Conservation (phyloP, 805 yeast genomes). For the Spathaspora girioi region DNA sequence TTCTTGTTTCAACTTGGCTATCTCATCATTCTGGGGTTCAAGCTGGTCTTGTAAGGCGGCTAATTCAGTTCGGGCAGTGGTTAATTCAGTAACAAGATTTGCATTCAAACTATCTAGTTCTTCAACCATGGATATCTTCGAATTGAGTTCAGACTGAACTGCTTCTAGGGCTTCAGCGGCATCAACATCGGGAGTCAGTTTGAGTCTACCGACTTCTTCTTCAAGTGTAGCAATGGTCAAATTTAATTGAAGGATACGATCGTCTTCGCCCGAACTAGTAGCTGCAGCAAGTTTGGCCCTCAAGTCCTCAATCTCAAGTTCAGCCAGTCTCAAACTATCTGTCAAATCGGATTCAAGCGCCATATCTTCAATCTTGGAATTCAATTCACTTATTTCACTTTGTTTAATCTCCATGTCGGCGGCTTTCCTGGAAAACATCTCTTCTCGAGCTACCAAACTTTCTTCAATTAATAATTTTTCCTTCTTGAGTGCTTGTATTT, state of each 20-base stretch:
- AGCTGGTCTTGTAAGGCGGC: constrained; percentile 2
- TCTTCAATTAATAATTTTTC: neutral
- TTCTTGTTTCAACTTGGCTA: constrained; percentile 10
- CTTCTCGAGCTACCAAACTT: neutral
- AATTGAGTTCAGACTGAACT: neutral
- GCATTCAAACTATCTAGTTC: constrained; percentile 7
- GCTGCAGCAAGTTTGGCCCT: neutral
- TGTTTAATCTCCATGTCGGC: neutral
- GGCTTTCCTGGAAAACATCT: neutral
- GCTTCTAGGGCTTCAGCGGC: no score
- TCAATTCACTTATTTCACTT: constrained; percentile 1
- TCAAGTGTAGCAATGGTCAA: neutral
- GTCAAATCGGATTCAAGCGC: neutral
- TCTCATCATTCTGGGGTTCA: constrained; percentile 15
- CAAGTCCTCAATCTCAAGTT: neutral
- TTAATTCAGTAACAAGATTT: neutral
- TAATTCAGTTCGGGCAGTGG: neutral
- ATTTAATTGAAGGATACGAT: neutral
- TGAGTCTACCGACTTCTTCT: neutral
- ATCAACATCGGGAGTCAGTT: neutral
- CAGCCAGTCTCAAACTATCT: constrained; percentile 3
- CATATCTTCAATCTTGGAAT: neutral
- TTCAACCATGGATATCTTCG: neutral
- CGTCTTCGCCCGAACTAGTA: neutral
- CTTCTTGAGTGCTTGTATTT: neutral